Base-by-base conservation (phyloP, 2,329 filamentous ascomycete genomes). In the Alternaria sp. region DNA sequence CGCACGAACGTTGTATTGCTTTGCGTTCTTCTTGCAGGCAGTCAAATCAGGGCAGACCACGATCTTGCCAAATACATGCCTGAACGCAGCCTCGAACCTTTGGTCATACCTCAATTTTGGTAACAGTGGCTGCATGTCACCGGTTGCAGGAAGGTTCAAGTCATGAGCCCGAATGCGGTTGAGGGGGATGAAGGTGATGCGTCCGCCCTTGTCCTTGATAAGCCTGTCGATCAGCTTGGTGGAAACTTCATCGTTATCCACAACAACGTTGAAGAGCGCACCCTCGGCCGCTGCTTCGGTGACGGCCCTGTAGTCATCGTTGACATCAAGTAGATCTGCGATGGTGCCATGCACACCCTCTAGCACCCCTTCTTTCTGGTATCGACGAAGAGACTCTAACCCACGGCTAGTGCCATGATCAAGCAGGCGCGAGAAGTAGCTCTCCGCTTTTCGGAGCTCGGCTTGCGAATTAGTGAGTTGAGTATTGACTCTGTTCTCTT, bases 241-340 rank as follows among this genome's bases (percentile, higher is more conserved):
- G 0, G 93, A 93, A 0, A 93, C 97, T 39, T 90, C 87, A 60
- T 96, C 92, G 49, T 90, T 94, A 75, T 99, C 94, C 41, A 98
- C 94, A 10, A 99, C 88, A 66, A 97, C 97, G 78, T 99, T 92
- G 79, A 99, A 99, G 8, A 99, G 83, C 74, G 92, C 96, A 63
- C 89, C 89, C 17, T 95, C 95, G 2, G 94, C 95, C 51, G 93
- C 95, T 68, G 96, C 92, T 78, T 99, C 95, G 9, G 96, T 90
- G 2, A 95, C 92, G 10, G 93, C 88, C 60, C 93, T 88, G 78
- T 97, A 98, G 52, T 87, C 86, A 52, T 97, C 92, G 57, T 84
- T 87, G 48, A 97, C 92, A 54, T 93, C 87, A 69, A 98, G 87
- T n/a, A 99, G 85, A 75, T 99, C 96, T 4, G 94, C 93, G 36